A percentile compares a stretch with the other conserved stretches of the same genome.
phyloP scores from a whole-genome alignment of 108 stramenopile genomes.

The Halocafeteria seosinensis region DNA sequence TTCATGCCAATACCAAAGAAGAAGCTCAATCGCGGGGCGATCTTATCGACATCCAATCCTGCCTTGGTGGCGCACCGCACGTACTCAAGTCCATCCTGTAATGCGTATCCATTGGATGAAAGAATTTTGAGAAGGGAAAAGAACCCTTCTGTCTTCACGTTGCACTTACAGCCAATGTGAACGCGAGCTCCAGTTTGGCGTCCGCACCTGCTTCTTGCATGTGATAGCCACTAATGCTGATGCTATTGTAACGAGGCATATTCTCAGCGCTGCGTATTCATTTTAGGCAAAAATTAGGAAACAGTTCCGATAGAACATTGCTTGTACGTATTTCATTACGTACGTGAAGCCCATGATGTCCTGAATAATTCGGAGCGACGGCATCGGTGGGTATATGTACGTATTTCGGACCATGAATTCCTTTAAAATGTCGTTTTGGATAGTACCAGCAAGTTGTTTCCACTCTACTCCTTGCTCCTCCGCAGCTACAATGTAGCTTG shows the following conservation, averaged over 20 bases:
- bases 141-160: too few species aligned
- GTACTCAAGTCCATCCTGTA: conserved; percentile 46
- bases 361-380: conserved; percentile 27
- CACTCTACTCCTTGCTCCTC: conserved; percentile 39
- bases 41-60: conserved; percentile 70
- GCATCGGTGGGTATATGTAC: conserved; percentile 42
- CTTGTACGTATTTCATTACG: conserved; percentile 85
- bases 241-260: conserved; percentile 91
- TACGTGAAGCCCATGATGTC: conserved; percentile 14
- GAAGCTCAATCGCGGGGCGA: conserved; percentile 81
- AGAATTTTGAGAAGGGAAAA: too few species aligned
- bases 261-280: conserved; percentile 65
- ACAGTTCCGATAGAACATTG: conserved; percentile 68
- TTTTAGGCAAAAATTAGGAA: conserved; percentile 80
- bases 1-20: conserved; percentile 94
- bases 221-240: conserved; percentile 88
- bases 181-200: conserved; percentile 79
- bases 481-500: conserved; percentile 82
- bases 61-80: conserved; percentile 19
- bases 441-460: conserved; percentile 61
- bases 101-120: too few species aligned
- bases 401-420: conserved; percentile 80
- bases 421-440: conserved; percentile 97
- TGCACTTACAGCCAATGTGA: conserved; percentile 90
- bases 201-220: conserved; percentile 98